phyloP scores from a whole-genome alignment of 163 green algal species.

The Scenedesmus sp. region DNA sequence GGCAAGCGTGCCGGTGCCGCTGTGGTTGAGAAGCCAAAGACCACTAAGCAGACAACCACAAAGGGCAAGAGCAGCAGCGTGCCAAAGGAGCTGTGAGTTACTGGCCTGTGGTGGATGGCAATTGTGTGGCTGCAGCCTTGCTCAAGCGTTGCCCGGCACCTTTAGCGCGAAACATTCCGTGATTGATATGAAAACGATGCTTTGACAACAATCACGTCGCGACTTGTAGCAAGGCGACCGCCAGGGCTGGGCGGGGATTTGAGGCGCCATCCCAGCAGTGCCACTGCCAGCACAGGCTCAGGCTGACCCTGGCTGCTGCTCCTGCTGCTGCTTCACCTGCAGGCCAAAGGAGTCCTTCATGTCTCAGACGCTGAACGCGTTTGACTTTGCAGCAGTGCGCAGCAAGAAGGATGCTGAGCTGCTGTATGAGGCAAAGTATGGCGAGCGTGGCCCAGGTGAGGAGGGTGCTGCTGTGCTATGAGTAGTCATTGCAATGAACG shows the following conservation, averaged over 20 bases:
- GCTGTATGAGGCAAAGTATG: slow-evolving; percentile 76
- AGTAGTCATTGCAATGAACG: no score
- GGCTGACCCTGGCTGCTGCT: not conserved
- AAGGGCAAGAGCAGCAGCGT: not conserved
- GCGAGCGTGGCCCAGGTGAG: slow-evolving; percentile 53
- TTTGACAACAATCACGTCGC: not conserved
- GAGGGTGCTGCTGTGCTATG: not conserved
- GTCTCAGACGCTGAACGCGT: slow-evolving; percentile 34
- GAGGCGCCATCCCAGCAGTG: not conserved
- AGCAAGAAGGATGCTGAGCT: slow-evolving; percentile 73
- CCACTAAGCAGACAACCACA: not conserved
- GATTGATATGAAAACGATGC: not conserved
- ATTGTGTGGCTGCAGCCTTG: not conserved
- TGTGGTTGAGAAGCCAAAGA: slow-evolving; percentile 35
- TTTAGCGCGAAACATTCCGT: not conserved
- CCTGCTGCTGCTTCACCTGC: not conserved
- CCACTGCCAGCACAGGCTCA: not conserved
- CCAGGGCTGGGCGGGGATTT: not conserved
- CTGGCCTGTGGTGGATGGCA: not conserved
- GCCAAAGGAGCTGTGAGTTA: slow-evolving; percentile 7
- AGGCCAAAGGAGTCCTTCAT: slow-evolving; percentile 23
- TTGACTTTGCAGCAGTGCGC: slow-evolving; percentile 56
- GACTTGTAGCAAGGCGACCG: not conserved
- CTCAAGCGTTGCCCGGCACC: not conserved
- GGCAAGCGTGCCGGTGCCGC: slow-evolving; percentile 10